Evolutionary conservation across 805 yeast species (phyloP), one percentile per base, ranked within the genome.

Genomic region (Yamadazyma sp.): DNA sequence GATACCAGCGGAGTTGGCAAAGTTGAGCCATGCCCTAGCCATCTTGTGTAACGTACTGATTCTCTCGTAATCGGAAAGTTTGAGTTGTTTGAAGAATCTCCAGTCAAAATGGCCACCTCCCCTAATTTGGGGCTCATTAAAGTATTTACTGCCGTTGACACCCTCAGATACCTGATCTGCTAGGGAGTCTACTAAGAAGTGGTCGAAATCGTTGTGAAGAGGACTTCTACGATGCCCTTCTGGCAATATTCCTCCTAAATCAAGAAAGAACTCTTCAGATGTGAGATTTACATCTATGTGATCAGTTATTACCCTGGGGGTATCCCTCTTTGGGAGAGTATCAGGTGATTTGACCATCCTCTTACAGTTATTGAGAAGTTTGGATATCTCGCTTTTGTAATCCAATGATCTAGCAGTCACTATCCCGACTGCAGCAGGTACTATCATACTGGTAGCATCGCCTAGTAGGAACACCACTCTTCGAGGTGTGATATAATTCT

Each of bases 21-120:
- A 75, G 25, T 69, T 57, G 32, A 77, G 60, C 73, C 78, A 77
- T 0, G 76, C 75, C 38, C 81, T 57, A 3, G 75, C 56, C 34
- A 76, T 41, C 12, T 78, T 61, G 48, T 77, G 80, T 15, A 78
- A 45, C 1, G 62, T 49, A 3, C 66, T 62, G 23, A 54, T 55
- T 31, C 60, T 60, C 37, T 75, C 77, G 42, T 59, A 60, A 10
- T 46, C 37, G 1, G 60, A 47, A 32, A 40, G 44, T 4, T 38
- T 25, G 2, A 40, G 45, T 17, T 48, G 49, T 14, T 48, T 48
- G 52, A 69, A 41, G 57, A 61, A 51, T 60, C 75, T 13, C 75
- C 65, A 44, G 62, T 55, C 53, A 66, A 60, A 35, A 60, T 59
- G 49, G 19, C 45, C 42, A 4, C 70, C 70, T 13, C 35, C 31